phyloP scores from a whole-genome alignment of 495 filamentous ascomycete species.

The Cetradonia linearis region DNA sequence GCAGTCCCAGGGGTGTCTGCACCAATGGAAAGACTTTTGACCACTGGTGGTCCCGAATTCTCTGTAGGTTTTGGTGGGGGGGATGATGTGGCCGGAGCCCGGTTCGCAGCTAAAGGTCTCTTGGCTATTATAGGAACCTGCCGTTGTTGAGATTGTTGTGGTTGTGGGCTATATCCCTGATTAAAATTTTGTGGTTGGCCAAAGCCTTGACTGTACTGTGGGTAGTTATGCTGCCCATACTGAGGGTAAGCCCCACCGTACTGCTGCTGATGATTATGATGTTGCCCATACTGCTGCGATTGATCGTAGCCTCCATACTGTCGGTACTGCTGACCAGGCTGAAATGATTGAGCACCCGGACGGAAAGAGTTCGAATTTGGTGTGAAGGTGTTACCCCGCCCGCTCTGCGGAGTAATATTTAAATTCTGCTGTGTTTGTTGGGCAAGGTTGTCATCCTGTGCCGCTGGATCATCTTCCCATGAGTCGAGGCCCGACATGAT shows the following conservation, averaged over 20 bases:
- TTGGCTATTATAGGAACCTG: constrained; percentile 59
- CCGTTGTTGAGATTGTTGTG: constrained; percentile 46
- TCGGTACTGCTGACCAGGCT: constrained; percentile 59
- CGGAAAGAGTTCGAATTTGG: constrained; percentile 74
- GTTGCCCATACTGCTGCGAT: constrained; percentile 40
- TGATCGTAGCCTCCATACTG: constrained; percentile 38
- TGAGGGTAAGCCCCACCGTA: constrained; percentile 47
- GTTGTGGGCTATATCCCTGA: constrained; percentile 41
- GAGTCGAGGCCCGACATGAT: constrained; percentile 80
- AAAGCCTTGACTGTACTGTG: constrained; percentile 52
- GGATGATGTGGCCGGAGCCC: constrained; percentile 30
- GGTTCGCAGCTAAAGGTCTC: constrained; percentile 37
- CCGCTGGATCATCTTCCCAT: constrained; percentile 91
- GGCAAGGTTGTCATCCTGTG: constrained; percentile 75
- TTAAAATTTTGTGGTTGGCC: constrained; percentile 44
- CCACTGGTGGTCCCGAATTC: constrained; percentile 46
- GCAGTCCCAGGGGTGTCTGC: constrained; percentile 36
- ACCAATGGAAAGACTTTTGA: constrained; percentile 63
- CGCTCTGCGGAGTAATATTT: constrained; percentile 52
- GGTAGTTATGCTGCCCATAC: constrained; percentile 46
- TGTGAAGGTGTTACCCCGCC: constrained; percentile 43
- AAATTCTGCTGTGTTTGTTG: constrained; percentile 68
- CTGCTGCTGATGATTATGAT: constrained; percentile 46
- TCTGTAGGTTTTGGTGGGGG: constrained; percentile 24
- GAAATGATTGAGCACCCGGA: constrained; percentile 65